Conservation (phyloP, 2,329 filamentous ascomycete species). For the Claviceps arundinis region DNA sequence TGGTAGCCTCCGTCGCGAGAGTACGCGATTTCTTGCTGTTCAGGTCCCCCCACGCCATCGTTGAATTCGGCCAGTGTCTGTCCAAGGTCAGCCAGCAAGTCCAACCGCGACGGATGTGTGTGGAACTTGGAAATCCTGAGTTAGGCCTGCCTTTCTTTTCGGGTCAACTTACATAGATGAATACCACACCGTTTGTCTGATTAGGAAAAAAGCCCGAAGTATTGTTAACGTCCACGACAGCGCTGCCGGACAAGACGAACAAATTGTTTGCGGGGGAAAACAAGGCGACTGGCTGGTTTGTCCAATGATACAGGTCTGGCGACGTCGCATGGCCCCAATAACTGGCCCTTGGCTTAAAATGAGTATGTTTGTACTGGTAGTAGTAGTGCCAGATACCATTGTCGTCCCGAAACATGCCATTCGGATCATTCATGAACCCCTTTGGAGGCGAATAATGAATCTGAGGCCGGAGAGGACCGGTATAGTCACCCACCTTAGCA, state of each 20-base stretch:
- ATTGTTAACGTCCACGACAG: slow-evolving; percentile 48
- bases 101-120: slow-evolving; percentile 1
- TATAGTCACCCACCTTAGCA: neutral
- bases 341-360: slow-evolving; percentile 39
- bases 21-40: slow-evolving; percentile 49
- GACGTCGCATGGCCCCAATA: slow-evolving; percentile 57
- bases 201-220: slow-evolving; percentile 47
- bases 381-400: slow-evolving; percentile 49
- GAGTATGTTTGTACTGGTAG: slow-evolving; percentile 41
- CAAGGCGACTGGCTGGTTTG: slow-evolving; percentile 50
- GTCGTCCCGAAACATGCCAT: slow-evolving; percentile 31
- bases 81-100: neutral
- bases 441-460: slow-evolving; percentile 5
- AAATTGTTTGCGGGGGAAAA: slow-evolving; percentile 31
- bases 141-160: too few species aligned
- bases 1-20: slow-evolving; percentile 25
- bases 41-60: slow-evolving; percentile 9
- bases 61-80: slow-evolving; percentile 13
- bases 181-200: slow-evolving; percentile 33
- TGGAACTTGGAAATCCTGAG: too few species aligned
- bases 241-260: slow-evolving; percentile 40
- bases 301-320: slow-evolving; percentile 49
- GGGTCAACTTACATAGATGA: slow-evolving; percentile 21
- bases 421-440: slow-evolving; percentile 2
- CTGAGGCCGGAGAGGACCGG: slow-evolving; percentile 10